Base-by-base conservation (phyloP, 768 basidiomycete species). In the Multifurca ochricompacta region DNA sequence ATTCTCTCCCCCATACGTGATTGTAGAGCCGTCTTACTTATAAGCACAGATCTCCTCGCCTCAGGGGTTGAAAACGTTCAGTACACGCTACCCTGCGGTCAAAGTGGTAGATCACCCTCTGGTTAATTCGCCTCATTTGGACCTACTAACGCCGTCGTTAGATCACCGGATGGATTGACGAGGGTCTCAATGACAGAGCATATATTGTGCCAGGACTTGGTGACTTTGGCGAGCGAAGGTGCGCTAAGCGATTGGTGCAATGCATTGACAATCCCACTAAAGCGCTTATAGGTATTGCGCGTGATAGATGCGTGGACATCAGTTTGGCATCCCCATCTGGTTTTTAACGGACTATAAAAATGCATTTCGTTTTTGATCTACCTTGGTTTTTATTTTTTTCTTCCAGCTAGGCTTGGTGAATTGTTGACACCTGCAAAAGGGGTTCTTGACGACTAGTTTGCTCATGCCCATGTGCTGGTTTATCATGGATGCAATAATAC, bases 131-230 rank as follows among this genome's bases (percentile, higher is more conserved):
- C 43, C 25, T 46, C n/a, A 6, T 18, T 41, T 23, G 52, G 16
- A 13, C 25, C 32, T 50, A 34, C n/a, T 5, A 19, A 30, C 5
- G 36, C 27, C 8, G 3, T 35, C 6, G 13, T 19, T 60, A 92
- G 87, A 85, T 96, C 49, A 95, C 93, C 10, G 93, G 93, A 2
- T 95, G 93, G 91, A 91, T 97, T 49, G 93, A 97, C 67, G 73
- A 91, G 61, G 89, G 91, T 4, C 77, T 97, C 48, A 93, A 97
- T 62, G 89, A 89, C 53, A 90, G 85, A 66, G 82, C 88, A 21
- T 96, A 87, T 65, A 94, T 94, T 62, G 82, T 93, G 51, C 92
- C 91, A 7, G 92, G 93, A 27, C 74, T 97, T n/a, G 93, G 93
- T n/a, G 93, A 97, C 67, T 97, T 97, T 67, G 93, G 93, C 48